phyloP scores from a whole-genome alignment of 768 basidiomycete genomes.

The Trichaptum fuscoviolaceum region DNA sequence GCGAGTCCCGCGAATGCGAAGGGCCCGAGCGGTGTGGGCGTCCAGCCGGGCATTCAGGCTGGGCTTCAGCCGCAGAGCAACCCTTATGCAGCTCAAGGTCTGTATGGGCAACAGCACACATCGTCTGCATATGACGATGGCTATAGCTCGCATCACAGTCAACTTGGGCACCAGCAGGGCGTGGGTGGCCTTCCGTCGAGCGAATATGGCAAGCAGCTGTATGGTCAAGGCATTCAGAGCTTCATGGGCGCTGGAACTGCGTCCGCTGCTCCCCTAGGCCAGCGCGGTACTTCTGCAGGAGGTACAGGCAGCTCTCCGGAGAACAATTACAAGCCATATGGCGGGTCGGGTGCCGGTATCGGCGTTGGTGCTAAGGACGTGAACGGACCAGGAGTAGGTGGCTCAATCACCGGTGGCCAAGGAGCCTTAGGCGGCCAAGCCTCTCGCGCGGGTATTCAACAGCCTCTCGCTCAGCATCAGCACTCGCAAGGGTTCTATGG shows the following conservation, averaged over 20 bases:
- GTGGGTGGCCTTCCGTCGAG: constrained; percentile 32
- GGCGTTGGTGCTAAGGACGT: constrained; percentile 55
- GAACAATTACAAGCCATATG: constrained; percentile 71
- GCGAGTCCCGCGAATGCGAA: constrained; percentile 66
- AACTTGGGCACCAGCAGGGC: constrained; percentile 30
- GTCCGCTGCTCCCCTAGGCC: constrained; percentile 41
- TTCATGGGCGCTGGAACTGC: constrained; percentile 49
- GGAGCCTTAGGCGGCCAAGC: constrained; percentile 32
- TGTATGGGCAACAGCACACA: constrained; percentile 63
- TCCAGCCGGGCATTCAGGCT: constrained; percentile 27
- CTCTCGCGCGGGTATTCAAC: constrained; percentile 37
- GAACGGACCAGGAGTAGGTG: constrained; percentile 28
- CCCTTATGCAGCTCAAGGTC: constrained; percentile 50
- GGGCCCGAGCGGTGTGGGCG: constrained; percentile 47
- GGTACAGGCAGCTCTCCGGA: constrained; percentile 55
- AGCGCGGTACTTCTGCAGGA: constrained; percentile 30
- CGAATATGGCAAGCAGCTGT: constrained; percentile 40
- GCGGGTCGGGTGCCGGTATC: constrained; percentile 12
- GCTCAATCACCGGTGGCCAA: constrained; percentile 37
- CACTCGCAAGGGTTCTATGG: constrained; percentile 38
- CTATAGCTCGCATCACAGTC: constrained; percentile 46
- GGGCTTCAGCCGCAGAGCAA: constrained; percentile 22
- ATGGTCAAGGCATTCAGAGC: constrained; percentile 54
- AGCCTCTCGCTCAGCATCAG: constrained; percentile 23
- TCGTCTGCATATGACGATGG: constrained; percentile 44